phyloP scores from a whole-genome alignment of 2,329 filamentous ascomycete genomes.

The Cercospora canescens region DNA sequence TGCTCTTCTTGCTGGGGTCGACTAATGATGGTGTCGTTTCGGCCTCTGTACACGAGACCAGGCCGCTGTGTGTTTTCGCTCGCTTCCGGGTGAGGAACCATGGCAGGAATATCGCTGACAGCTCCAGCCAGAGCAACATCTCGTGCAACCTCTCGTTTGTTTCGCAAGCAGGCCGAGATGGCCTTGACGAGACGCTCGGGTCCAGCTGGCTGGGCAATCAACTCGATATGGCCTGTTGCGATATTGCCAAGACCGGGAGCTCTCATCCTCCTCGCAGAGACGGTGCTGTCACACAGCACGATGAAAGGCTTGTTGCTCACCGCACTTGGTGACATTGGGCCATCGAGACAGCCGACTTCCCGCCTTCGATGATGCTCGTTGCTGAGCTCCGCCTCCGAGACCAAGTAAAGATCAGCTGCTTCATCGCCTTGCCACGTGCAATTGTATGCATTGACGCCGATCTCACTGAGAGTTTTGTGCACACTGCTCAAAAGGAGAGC shows the following conservation, averaged over 20 bases:
- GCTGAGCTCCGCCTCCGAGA: constrained; percentile 25
- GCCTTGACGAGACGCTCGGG: constrained; percentile 27
- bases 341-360: constrained; percentile 16
- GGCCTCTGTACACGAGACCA: constrained; percentile 7
- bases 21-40: constrained; percentile 12
- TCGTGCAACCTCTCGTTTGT: constrained; percentile 7
- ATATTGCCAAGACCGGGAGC: constrained; percentile 22
- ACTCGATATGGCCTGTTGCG: constrained; percentile 25
- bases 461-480: constrained; percentile 22
- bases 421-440: constrained; percentile 24
- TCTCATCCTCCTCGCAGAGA: constrained; percentile 26
- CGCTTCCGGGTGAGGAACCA: constrained; percentile 11
- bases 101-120: constrained; percentile 16
- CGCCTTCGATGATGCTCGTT: constrained; percentile 17
- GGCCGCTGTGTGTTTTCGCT: background rate
- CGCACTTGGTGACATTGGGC: constrained; percentile 18
- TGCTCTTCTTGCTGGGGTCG: background rate
- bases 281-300: constrained; percentile 28
- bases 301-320: constrained; percentile 27
- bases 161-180: constrained; percentile 22
- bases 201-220: constrained; percentile 29
- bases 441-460: constrained; percentile 19
- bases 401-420: constrained; percentile 25
- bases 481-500: constrained; percentile 22
- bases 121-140: constrained; percentile 13